Percentiles rank a stretch among this genome's conserved stretches.
phyloP scores from a whole-genome alignment of 805 yeast genomes.

The Myxozyma geophila region DNA sequence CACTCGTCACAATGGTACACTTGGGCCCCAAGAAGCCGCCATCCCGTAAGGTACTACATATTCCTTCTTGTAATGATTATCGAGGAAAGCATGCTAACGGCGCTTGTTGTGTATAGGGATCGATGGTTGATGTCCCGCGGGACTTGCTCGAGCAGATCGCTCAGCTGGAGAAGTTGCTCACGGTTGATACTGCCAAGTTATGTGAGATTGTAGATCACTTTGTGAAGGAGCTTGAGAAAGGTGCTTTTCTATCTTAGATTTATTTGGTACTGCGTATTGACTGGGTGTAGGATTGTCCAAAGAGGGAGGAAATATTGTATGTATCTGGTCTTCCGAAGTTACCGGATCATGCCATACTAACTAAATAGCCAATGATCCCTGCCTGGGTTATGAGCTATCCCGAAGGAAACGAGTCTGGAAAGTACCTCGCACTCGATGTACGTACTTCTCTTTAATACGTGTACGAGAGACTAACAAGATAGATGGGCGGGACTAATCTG shows the following conservation, averaged over 20 bases:
- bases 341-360: neutral
- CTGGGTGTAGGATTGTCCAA: slow-evolving; percentile 33
- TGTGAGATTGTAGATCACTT: slow-evolving; percentile 74
- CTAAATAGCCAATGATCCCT: slow-evolving; percentile 79
- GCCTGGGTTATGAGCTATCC: slow-evolving; percentile 96
- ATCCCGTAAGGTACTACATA: slow-evolving; percentile 60
- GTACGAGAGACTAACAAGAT: neutral
- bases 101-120: slow-evolving; percentile 47
- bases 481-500: slow-evolving; percentile 93
- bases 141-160: slow-evolving; percentile 62
- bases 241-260: slow-evolving; percentile 56
- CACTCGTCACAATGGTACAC: slow-evolving; percentile 63
- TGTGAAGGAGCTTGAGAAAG: slow-evolving; percentile 77
- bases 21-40: slow-evolving; percentile 85
- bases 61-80: neutral
- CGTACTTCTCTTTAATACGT: neutral
- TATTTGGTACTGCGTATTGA: neutral
- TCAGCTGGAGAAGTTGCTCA: slow-evolving; percentile 63
- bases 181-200: slow-evolving; percentile 64
- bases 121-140: slow-evolving; percentile 69
- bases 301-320: slow-evolving; percentile 43
- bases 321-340: slow-evolving; percentile 1
- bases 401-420: slow-evolving; percentile 88
- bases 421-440: slow-evolving; percentile 83
- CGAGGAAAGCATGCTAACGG: neutral